A percentile compares a stretch with the other conserved stretches of the same genome.
These are phyloP conservation scores for Ganoderma meredithae DNA, from an alignment of 1,284 basidiomycete species.

Conservation along the genomic window DNA sequence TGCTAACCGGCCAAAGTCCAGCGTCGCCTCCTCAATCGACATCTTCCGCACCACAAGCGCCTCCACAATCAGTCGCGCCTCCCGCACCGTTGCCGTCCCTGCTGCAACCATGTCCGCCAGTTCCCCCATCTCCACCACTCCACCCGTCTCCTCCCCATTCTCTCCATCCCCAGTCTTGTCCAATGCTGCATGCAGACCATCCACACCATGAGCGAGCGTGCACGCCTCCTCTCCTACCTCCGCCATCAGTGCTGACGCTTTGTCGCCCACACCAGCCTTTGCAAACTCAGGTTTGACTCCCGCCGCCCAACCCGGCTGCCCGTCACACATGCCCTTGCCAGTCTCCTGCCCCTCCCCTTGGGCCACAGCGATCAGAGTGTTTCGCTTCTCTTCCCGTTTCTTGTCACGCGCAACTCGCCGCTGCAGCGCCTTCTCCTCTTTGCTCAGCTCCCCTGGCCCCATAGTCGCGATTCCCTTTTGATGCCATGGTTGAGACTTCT, in stretches of 20 bases:
- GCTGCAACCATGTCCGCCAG: slow-evolving; percentile 18
- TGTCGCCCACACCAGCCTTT: not conserved
- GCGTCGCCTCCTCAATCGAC: slow-evolving; percentile 72
- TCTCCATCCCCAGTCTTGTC: not conserved
- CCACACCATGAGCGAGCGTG: slow-evolving; percentile 39
- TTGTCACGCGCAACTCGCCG: slow-evolving; percentile 60
- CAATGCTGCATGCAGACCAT: slow-evolving; percentile 43
- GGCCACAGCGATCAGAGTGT: slow-evolving; percentile 38
- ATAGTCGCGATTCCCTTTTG: not conserved
- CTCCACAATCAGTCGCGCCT: slow-evolving; percentile 75
- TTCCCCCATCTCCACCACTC: slow-evolving; percentile 18
- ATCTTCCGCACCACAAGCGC: slow-evolving; percentile 79
- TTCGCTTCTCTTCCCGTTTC: slow-evolving; percentile 49
- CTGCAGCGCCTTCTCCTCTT: slow-evolving; percentile 45
- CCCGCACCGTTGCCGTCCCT: slow-evolving; percentile 28
- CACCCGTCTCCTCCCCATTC: slow-evolving; percentile 20
- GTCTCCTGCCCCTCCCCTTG: slow-evolving; percentile 19
- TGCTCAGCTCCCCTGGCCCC: slow-evolving; percentile 16
- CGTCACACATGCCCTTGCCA: not conserved
- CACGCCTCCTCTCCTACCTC: slow-evolving; percentile 24
- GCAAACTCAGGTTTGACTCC: not conserved
- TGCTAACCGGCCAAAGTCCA: slow-evolving; percentile 76
- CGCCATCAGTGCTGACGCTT: slow-evolving; percentile 15
- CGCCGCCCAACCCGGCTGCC: not conserved
- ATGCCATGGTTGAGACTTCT: slow-evolving; percentile 39